phyloP scores from a whole-genome alignment of 2,329 filamentous ascomycete genomes.

The Verticillium longisporum region DNA sequence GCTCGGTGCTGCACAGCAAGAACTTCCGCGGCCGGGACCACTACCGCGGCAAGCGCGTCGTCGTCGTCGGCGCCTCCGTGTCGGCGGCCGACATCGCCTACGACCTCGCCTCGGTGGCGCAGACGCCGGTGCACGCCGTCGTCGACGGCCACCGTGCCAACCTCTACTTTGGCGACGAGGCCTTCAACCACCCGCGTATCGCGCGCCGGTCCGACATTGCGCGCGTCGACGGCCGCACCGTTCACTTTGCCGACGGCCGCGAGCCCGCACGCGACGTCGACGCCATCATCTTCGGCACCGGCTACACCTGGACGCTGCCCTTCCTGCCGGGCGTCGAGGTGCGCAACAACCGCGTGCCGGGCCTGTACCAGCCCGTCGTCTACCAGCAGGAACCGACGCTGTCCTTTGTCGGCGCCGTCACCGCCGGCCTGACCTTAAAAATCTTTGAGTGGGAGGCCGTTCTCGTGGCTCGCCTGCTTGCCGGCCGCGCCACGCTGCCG shows the following conservation, averaged over 20 bases:
- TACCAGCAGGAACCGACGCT: conserved; percentile 46
- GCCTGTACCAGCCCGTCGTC: conserved; percentile 52
- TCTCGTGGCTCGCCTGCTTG: conserved; percentile 49
- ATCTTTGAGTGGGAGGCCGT: conserved; percentile 65
- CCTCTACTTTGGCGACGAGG: conserved; percentile 50
- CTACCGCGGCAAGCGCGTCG: conserved; percentile 43
- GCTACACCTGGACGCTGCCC: conserved; percentile 57
- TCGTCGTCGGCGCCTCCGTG: conserved; percentile 58
- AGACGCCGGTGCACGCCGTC: conserved; percentile 44
- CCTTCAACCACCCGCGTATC: conserved; percentile 53
- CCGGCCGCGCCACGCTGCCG: conserved; percentile 46
- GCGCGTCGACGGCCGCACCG: conserved; percentile 35
- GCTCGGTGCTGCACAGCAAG: conserved; percentile 49
- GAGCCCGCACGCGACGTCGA: conserved; percentile 46
- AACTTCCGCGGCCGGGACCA: conserved; percentile 39
- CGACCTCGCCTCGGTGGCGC: conserved; percentile 38
- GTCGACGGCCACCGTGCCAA: conserved; percentile 39
- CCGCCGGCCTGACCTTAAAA: conserved; percentile 57
- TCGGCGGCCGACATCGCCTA: conserved; percentile 57
- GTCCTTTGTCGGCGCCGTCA: conserved; percentile 51
- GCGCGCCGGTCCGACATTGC: conserved; percentile 38
- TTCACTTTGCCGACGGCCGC: conserved; percentile 49
- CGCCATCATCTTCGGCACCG: conserved; percentile 59
- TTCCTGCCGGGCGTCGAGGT: conserved; percentile 47
- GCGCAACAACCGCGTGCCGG: conserved; percentile 47